Conservation (phyloP, 2,329 filamentous ascomycete genomes). For the Didymellaceae sp. region DNA sequence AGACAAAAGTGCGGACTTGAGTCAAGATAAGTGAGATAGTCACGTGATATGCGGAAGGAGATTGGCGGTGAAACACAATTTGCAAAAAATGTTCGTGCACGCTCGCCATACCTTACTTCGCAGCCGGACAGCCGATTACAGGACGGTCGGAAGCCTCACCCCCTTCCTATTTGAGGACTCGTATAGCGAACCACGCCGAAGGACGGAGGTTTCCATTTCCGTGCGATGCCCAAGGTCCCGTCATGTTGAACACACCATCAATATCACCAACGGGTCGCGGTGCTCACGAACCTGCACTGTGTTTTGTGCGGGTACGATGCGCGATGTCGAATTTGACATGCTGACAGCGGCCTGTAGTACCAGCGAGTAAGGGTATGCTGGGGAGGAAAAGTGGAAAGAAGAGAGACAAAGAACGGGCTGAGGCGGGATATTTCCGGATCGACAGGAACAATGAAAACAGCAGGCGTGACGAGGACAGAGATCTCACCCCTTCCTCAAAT, state of each 20-base stretch:
- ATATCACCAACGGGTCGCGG: too few species aligned
- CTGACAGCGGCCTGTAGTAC: too few species aligned
- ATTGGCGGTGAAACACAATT: slow-evolving; percentile 16
- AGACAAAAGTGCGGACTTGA: slow-evolving; percentile 5
- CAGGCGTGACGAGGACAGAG: background rate
- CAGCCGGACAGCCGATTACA: slow-evolving; percentile 7
- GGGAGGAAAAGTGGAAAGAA: slow-evolving; percentile 8
- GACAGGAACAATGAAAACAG: background rate
- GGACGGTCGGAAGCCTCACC: background rate
- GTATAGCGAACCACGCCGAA: background rate
- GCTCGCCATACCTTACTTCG: slow-evolving; percentile 16
- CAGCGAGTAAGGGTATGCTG: too few species aligned
- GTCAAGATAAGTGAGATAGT: slow-evolving; percentile 8
- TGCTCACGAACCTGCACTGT: too few species aligned
- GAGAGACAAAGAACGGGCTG: background rate
- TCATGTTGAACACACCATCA: too few species aligned
- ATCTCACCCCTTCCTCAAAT: too few species aligned
- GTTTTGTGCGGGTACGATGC: too few species aligned
- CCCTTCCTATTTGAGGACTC: background rate
- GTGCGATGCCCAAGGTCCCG: too few species aligned
- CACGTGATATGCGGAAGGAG: slow-evolving; percentile 10
- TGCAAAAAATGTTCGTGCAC: slow-evolving; percentile 15
- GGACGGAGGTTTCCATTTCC: background rate
- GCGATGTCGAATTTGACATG: too few species aligned
- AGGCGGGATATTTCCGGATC: background rate